Conservation (phyloP, 306 rosid genomes). For the Pueraria montana region DNA sequence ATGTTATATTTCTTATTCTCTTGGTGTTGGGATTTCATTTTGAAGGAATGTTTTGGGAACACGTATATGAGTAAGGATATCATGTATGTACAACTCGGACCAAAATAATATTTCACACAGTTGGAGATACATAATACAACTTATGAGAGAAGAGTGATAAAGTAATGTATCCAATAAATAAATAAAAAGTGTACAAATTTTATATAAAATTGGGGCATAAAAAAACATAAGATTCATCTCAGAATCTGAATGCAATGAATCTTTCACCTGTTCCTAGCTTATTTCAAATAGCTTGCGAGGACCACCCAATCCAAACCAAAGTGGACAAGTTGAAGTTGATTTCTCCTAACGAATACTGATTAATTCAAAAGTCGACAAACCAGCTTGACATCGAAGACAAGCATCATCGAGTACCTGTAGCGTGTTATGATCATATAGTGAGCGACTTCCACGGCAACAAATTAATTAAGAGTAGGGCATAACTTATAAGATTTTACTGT, state of each 20-base stretch:
- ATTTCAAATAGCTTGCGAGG: neutral
- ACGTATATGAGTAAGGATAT: too few species aligned
- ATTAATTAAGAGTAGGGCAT: neutral
- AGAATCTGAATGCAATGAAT: neutral
- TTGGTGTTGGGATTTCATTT: too few species aligned
- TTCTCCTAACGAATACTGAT: conserved; percentile 9
- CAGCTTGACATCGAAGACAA: conserved; percentile 29
- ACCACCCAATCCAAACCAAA: neutral
- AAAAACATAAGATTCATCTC: neutral
- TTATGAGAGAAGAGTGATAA: too few species aligned
- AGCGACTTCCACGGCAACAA: neutral
- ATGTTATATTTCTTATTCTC: too few species aligned
- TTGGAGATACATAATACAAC: too few species aligned
- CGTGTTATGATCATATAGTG: neutral
- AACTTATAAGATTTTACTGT: too few species aligned
- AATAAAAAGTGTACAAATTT: too few species aligned
- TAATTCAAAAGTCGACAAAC: neutral
- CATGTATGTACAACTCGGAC: too few species aligned
- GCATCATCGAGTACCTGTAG: conserved; percentile 10
- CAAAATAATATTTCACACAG: too few species aligned
- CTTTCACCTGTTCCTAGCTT: neutral
- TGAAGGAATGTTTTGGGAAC: too few species aligned
- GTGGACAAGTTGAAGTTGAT: conserved; percentile 14
- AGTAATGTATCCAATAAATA: too few species aligned
- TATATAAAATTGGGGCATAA: too few species aligned